Base-by-base conservation (phyloP, 805 yeast genomes). In the Kuraishia molischiana region DNA sequence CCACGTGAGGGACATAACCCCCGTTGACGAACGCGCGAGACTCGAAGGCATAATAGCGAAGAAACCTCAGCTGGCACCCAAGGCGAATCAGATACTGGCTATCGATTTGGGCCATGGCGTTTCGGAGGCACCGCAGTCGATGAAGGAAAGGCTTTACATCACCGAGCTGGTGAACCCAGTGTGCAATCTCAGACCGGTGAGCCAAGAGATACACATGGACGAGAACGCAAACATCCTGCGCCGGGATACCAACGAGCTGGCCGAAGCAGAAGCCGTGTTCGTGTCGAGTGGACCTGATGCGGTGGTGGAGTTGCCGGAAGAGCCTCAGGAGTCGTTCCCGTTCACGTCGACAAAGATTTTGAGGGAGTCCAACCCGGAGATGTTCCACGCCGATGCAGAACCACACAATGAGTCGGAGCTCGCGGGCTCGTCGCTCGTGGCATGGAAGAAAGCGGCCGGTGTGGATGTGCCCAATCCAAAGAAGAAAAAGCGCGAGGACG, bases 51-150 rank as follows among this genome's bases (percentile, higher is more conserved):
- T 35, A 11, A 20, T 28, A 18, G 9, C 15, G n/a, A 5, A 19
- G 15, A 28, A 20, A 11, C 37, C 37, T 3, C 20, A 28, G 19
- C 20, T 35, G 37, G n/a, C n/a, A n/a, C n/a, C n/a, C n/a, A n/a
- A 15, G 4, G 26, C 15, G 15, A 24, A 15, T 14, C 17, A 17
- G 4, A 24, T 5, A 22, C 13, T 17, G 9, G 14, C 26, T 3
- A 28, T 18, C 14, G 11, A 4, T 19, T 8, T n/a, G 6, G 18
- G 21, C 22, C 17, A n/a, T 14, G 19, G 15, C 10, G 17, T 15
- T 13, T 17, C 21, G 5, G n/a, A n/a, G 10, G 19, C n/a, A n/a
- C n/a, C n/a, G n/a, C n/a, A n/a, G n/a, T n/a, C 36, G 8, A 8
- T 22, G 26, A 22, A 22, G 26, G 26, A 22, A 8, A 8, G 10